Base-by-base conservation (phyloP, 768 basidiomycete genomes). In the Xerocomellus amylosporus region DNA sequence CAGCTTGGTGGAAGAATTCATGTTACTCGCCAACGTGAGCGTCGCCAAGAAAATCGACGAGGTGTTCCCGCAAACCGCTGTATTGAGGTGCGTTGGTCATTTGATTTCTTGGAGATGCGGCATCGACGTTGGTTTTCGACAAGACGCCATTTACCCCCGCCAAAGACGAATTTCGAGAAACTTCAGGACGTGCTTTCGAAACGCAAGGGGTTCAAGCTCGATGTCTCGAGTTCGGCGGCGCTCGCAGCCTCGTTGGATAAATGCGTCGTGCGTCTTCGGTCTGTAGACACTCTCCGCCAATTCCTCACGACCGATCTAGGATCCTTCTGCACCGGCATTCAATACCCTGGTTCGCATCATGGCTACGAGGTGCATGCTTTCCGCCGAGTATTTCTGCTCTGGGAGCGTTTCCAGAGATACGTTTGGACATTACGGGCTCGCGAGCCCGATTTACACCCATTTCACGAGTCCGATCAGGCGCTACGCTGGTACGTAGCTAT, bases 301-400 rank as follows among this genome's bases (percentile, higher is more conserved):
- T 34, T 8, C 5, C 49, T 43, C 43, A 66, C 22, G 53, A 46
- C 14, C 33, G 28, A 41, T 26, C 19, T 37, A 95, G 93, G 93
- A 97, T 65, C 79, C 87, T 0, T 70, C 73, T 17, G 85, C 93
- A 62, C 90, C 94, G 0, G 86, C 92, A 1, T 98, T 99, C 79
- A 99, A 98, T 64, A 98, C 94, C 0, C 82, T 98, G 17, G 96
- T 99, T 36, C 86, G 97, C 39, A 98, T 99, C 71, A 98, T 99
- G 95, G 95, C 97, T 3, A 98, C 96, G 4, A 79, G 97, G 30
- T 98, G 97, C 70, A 99, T 99, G 97, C 79, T 98, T 24, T 87
- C 95, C 0, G 97, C 97, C 19, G 97, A 99, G 69, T 99, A 99
- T 71, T 98, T 98, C 74, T 93, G 90, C 68, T 90, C 95, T 0